Evolutionary conservation across 1,284 basidiomycete genomes (phyloP).

Genomic region (Porogramme epimiltina): DNA sequence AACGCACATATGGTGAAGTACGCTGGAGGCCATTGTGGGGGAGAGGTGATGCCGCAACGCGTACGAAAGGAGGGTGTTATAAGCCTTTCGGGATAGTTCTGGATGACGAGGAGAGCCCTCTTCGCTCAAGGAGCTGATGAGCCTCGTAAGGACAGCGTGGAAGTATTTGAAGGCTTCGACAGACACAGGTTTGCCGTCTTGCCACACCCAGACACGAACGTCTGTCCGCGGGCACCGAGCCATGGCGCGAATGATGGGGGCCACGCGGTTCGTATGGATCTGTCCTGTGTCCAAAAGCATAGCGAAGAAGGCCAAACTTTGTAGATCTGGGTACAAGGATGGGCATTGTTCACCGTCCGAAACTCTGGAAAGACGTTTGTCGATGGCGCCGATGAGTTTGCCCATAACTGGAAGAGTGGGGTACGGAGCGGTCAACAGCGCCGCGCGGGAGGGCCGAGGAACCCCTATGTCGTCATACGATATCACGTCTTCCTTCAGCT

Average conservation of each 20-base stretch:
- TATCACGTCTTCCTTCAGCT: conserved; percentile 2
- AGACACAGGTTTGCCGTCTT: conserved; percentile 29
- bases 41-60: conserved; percentile 61
- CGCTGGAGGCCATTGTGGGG: conserved; percentile 42
- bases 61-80: conserved; percentile 69
- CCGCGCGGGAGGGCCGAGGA: not conserved
- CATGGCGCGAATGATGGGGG: conserved; percentile 48
- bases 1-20: conserved; percentile 58
- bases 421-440: conserved; percentile 12
- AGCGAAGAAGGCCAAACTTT: conserved; percentile 63
- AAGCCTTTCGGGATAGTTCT: conserved; percentile 45
- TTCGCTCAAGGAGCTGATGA: conserved; percentile 36
- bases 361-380: conserved; percentile 6
- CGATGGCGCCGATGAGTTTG: conserved; percentile 20
- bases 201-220: conserved; percentile 45
- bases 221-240: conserved; percentile 51
- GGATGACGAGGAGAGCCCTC: conserved; percentile 26
- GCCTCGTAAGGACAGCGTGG: conserved; percentile 52
- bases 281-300: conserved; percentile 50
- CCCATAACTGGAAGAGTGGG: conserved; percentile 14
- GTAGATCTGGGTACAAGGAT: conserved; percentile 37
- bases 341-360: conserved; percentile 14
- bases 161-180: conserved; percentile 58
- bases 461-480: conserved; percentile 6
- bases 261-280: conserved; percentile 45